Evolutionary conservation across 768 basidiomycete genomes (phyloP).

Genomic region (Russula earlei): DNA sequence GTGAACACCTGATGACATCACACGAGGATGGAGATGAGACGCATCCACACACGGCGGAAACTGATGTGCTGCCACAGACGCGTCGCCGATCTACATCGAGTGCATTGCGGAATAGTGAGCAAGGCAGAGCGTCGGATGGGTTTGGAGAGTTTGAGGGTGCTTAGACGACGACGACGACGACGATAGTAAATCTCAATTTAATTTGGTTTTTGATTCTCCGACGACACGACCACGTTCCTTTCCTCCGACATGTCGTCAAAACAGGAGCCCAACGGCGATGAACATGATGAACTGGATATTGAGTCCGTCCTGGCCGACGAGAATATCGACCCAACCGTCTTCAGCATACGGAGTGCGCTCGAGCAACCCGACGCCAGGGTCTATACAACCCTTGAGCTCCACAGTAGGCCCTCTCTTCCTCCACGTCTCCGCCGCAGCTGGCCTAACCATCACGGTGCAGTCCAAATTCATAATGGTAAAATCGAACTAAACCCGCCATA

Average conservation of each 20-base stretch:
- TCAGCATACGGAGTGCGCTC: conserved; percentile 22
- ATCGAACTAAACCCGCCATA: conserved; percentile 67
- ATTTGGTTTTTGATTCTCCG: conserved; percentile 9
- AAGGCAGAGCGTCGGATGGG: conserved; percentile 1
- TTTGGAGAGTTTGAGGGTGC: conserved; percentile 13
- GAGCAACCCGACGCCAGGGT: conserved; percentile 21
- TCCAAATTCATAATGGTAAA: conserved; percentile 53
- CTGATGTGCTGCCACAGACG: not conserved
- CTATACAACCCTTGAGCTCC: conserved; percentile 23
- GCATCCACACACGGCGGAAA: conserved; percentile 5
- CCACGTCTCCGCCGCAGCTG: no score
- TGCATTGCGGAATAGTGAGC: not conserved
- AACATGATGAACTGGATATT: conserved; percentile 8
- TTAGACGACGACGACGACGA: not conserved
- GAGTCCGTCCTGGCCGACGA: conserved; percentile 18
- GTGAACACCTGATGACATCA: conserved; percentile 33
- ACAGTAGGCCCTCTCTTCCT: conserved; percentile 21
- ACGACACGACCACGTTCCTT: not conserved
- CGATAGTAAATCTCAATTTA: no score
- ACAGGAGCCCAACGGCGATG: conserved; percentile 4
- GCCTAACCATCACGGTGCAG: conserved; percentile 28
- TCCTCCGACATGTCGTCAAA: not conserved
- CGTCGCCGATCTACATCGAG: conserved; percentile 18
- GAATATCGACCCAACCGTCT: conserved; percentile 16
- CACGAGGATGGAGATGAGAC: conserved; percentile 29